A percentile compares a stretch with the other conserved stretches of the same genome.
Conservation (phyloP, 768 basidiomycete genomes). For the Calocybe indica region DNA sequence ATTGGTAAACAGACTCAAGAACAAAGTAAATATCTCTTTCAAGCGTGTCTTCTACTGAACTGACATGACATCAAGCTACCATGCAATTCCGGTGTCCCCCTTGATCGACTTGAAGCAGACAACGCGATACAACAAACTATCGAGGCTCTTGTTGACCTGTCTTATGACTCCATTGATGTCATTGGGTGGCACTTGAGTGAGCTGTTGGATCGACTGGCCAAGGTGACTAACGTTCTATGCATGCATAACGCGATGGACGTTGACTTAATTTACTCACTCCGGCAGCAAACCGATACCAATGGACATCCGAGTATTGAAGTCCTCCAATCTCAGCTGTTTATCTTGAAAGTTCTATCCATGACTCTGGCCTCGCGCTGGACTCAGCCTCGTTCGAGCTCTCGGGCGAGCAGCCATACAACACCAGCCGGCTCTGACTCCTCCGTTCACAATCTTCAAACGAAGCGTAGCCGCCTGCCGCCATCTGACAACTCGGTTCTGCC, state of each 20-base stretch:
- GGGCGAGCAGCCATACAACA: slow-evolving; percentile 28
- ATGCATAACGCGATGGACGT: neutral
- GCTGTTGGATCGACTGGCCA: slow-evolving; percentile 70
- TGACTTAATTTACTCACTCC: slow-evolving; percentile 1
- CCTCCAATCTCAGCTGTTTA: slow-evolving; percentile 81
- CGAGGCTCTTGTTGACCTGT: slow-evolving; percentile 74
- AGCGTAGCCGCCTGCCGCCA: slow-evolving; percentile 30
- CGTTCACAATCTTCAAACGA: slow-evolving; percentile 21
- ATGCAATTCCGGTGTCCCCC: slow-evolving; percentile 69
- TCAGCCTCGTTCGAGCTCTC: slow-evolving; percentile 35
- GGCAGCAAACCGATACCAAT: slow-evolving; percentile 47
- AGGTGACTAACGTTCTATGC: slow-evolving; percentile 36
- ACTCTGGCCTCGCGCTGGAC: slow-evolving; percentile 78
- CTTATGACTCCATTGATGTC: slow-evolving; percentile 70
- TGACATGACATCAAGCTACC: slow-evolving; percentile 55
- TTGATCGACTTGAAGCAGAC: slow-evolving; percentile 74
- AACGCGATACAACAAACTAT: slow-evolving; percentile 70
- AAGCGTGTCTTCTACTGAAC: slow-evolving; percentile 3
- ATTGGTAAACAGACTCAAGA: slow-evolving; percentile 73
- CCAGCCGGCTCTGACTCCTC: slow-evolving; percentile 33
- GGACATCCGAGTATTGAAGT: slow-evolving; percentile 59
- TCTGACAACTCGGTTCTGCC: slow-evolving; percentile 37
- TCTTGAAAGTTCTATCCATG: slow-evolving; percentile 75
- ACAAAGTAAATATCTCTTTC: slow-evolving; percentile 49
- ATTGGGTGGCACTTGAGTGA: slow-evolving; percentile 77